These are phyloP conservation scores for Trichoderma arundinaceum DNA, from an alignment of 2,329 filamentous ascomycete genomes.

Conservation along the genomic window DNA sequence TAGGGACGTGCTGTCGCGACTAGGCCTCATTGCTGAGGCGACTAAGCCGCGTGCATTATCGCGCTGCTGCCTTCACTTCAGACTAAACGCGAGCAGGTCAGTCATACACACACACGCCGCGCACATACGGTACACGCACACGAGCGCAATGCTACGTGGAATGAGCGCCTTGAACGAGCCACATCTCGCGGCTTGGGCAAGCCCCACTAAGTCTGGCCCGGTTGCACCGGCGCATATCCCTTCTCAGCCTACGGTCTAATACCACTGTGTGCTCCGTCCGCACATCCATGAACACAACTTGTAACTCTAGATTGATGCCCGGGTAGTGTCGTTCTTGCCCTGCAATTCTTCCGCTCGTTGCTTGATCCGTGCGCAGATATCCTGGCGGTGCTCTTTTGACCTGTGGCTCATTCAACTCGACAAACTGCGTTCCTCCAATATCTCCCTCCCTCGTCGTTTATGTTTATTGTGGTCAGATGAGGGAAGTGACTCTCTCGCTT, in stretches of 20 bases:
- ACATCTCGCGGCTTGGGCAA: slow-evolving; percentile 25
- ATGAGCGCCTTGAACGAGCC: slow-evolving; percentile 14
- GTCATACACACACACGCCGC: slow-evolving; percentile 16
- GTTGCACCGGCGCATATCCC: slow-evolving; percentile 30
- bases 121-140: background rate
- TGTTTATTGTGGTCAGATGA: slow-evolving; percentile 12
- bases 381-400: slow-evolving; percentile 18
- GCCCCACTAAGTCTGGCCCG: slow-evolving; percentile 29
- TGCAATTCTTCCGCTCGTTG: slow-evolving; percentile 19
- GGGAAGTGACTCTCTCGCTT: slow-evolving; percentile 19
- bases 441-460: background rate
- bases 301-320: slow-evolving; percentile 12
- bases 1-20: background rate
- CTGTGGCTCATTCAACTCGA: slow-evolving; percentile 10
- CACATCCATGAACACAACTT: background rate
- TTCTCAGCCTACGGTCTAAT: slow-evolving; percentile 27
- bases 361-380: slow-evolving; percentile 19
- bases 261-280: background rate
- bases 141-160: slow-evolving; percentile 24
- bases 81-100: slow-evolving; percentile 13
- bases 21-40: slow-evolving; percentile 4
- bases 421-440: slow-evolving; percentile 14
- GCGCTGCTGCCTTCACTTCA: background rate
- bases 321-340: slow-evolving; percentile 2
- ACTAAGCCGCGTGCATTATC: slow-evolving; percentile 2